Evolutionary conservation across 2,329 filamentous ascomycete species (phyloP), one percentile per base, ranked within the genome.

Genomic region (Onygenales sp.): DNA sequence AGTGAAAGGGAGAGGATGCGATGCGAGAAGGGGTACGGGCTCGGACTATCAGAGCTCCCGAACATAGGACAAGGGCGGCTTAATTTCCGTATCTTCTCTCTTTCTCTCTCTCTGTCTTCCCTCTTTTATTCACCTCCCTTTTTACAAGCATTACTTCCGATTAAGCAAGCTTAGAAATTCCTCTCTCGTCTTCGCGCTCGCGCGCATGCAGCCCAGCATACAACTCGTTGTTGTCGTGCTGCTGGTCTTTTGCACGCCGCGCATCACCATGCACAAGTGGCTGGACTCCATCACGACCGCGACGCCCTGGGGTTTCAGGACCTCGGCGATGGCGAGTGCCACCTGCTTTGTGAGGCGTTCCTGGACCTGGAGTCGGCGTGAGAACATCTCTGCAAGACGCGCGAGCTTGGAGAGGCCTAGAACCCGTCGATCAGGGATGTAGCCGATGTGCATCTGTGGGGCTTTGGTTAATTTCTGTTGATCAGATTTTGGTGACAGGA

Each of bases 231-330:
- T 93, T 6, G 93, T 97, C 14, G 82, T 86, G 49, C 87, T 85
- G 42, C 79, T 82, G 0, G 89, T 90, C 77, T 98, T 96, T 68
- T 96, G 83, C 8, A 98, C 92, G n/a, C 93, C 93, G 46, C 93
- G 83, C 91, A 96, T 97, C 13, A 95, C 90, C 92, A 97, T 98
- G 77, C 93, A 98, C 46, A 97, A 76, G 73, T 98, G 93, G 65
- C 84, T 91, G 11, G 88, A 94, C 67, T 98, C 93, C 86, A 98
- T 95, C 55, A 98, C 92, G 2, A 98, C 93, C 17, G 88, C 92
- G 2, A 98, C 92, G 46, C 93, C 93, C 66, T 94, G 89, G 2
- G 93, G 93, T 68, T 94, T 87, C 47, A 98, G 78, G 10, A 97
- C 85, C 65, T 97, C 91, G 67, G 90, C 90, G 57, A 98, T 86